These are phyloP conservation scores for Myxozyma udenii DNA, from an alignment of 805 yeast species.

Conservation along the genomic window DNA sequence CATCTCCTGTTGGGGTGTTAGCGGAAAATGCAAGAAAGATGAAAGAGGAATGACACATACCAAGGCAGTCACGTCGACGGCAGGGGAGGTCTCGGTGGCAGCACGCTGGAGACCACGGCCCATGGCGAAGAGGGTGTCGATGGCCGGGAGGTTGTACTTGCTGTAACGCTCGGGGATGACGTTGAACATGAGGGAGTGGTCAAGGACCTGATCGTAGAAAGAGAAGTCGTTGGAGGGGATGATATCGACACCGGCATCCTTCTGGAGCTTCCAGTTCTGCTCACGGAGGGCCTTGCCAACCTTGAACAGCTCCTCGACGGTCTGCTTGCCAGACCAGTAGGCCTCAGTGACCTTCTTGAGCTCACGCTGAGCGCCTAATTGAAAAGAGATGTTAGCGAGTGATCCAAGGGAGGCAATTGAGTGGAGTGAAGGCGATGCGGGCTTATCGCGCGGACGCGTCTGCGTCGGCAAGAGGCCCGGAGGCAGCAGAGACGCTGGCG, in stretches of 20 bases:
- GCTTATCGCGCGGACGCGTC: not conserved
- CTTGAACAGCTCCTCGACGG: slow-evolving; percentile 80
- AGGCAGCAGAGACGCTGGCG: not conserved
- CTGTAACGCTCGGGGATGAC: slow-evolving; percentile 96
- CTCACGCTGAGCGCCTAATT: slow-evolving; percentile 91
- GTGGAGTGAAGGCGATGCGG: not conserved
- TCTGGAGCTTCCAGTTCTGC: slow-evolving; percentile 95
- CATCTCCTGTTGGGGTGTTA: slow-evolving; percentile 58
- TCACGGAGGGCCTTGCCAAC: slow-evolving; percentile 95
- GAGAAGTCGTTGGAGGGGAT: slow-evolving; percentile 98
- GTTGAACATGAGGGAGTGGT: slow-evolving; percentile 86
- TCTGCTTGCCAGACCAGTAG: slow-evolving; percentile 94
- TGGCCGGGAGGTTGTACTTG: slow-evolving; percentile 80
- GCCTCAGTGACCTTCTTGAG: slow-evolving; percentile 98
- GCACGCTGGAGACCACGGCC: slow-evolving; percentile 99
- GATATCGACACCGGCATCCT: slow-evolving; percentile 94
- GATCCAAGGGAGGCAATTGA: not conserved
- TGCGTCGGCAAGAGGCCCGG: too few relatives aligned
- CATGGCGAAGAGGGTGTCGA: slow-evolving; percentile 96
- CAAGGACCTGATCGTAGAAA: slow-evolving; percentile 95
- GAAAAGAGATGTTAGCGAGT: not conserved
- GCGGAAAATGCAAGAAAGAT: not conserved
- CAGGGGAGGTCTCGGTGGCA: slow-evolving; percentile 79
- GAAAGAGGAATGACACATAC: slow-evolving; percentile 25
- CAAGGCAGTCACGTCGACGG: slow-evolving; percentile 97